Base-by-base conservation (phyloP, 23 red algal genomes). In the Gracilariopsis chorda region DNA sequence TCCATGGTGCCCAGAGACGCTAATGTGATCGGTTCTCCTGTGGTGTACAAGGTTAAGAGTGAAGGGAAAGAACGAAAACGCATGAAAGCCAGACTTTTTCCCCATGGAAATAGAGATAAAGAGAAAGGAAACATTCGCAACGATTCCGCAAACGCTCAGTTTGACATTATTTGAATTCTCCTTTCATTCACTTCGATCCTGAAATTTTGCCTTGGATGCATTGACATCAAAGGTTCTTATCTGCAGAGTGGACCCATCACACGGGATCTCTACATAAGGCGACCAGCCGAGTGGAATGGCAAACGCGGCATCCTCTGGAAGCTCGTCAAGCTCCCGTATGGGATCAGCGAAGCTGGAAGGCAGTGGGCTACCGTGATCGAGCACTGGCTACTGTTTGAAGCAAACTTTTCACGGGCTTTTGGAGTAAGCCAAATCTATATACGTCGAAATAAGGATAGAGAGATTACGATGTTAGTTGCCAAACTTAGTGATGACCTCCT, bases 81-180 rank as follows among this genome's bases (percentile, higher is more conserved):
- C 56, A 17, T 58, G 75, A 55, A 55, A 59, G 56, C 29, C 1
- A 58, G 78, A 5, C 78, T 82, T 3, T 82, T 8, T 3, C 48
- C 78, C 25, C 78, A 82, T 58, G 78, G 56, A 8, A 82, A 82
- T 59, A 27, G 78, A 7, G 78, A 58, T 51, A 58, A 82, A 27
- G 78, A 58, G n/a, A 82, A 59, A 14, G 78, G 78, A 6, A 82
- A 37, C 51, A 82, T 63, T 7, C 2, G 78, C 2, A 58, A 82
- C 30, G 78, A 82, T 42, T 82, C 78, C 11, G 28, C 49, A 4
- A 82, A 59, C 56, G 78, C 78, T 8, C 48, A 82, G 48, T 82
- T 82, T 20, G 78, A 82, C 7, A 43, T 82, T 25, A 82, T 82
- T 58, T 51, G 8, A 43, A 62, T 82, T n/a, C 23, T 82, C 10